Conservation (phyloP, 495 filamentous ascomycete species). For the Evansstolkia leycettana region DNA sequence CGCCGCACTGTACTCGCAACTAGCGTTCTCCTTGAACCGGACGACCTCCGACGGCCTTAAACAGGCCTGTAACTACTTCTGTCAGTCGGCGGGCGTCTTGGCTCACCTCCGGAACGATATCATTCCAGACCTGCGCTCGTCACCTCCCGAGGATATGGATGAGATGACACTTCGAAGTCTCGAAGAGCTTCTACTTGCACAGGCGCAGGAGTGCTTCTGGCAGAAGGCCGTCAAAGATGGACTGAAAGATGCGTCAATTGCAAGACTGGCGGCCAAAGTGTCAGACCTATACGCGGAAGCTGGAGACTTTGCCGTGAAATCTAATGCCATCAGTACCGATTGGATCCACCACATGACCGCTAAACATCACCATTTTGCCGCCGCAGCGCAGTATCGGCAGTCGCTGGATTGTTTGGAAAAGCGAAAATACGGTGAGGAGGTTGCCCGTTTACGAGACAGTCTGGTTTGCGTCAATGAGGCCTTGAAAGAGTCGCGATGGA, state of each 20-base stretch:
- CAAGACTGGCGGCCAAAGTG: slow-evolving; percentile 81
- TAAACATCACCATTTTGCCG: slow-evolving; percentile 96
- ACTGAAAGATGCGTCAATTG: slow-evolving; percentile 81
- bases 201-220: slow-evolving; percentile 97
- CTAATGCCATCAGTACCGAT: slow-evolving; percentile 76
- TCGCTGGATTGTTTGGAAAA: slow-evolving; percentile 89
- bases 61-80: slow-evolving; percentile 83
- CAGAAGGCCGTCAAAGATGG: slow-evolving; percentile 92
- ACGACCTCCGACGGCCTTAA: slow-evolving; percentile 75
- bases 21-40: slow-evolving; percentile 71
- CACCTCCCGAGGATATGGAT: slow-evolving; percentile 95
- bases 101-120: slow-evolving; percentile 65
- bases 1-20: slow-evolving; percentile 83
- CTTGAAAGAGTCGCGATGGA: slow-evolving; percentile 71
- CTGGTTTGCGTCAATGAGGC: slow-evolving; percentile 76
- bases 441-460: slow-evolving; percentile 73
- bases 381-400: slow-evolving; percentile 89
- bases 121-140: slow-evolving; percentile 72
- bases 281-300: slow-evolving; percentile 83
- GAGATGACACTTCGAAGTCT: slow-evolving; percentile 71
- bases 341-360: slow-evolving; percentile 98
- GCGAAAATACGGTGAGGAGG: slow-evolving; percentile 90
- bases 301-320: slow-evolving; percentile 75
- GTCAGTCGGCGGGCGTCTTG: slow-evolving; percentile 76
- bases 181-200: slow-evolving; percentile 72